Percentiles rank a stretch among this genome's conserved stretches.
phyloP scores from a whole-genome alignment of 2,329 filamentous ascomycete genomes.

The Sporothrix dimorphospora region DNA sequence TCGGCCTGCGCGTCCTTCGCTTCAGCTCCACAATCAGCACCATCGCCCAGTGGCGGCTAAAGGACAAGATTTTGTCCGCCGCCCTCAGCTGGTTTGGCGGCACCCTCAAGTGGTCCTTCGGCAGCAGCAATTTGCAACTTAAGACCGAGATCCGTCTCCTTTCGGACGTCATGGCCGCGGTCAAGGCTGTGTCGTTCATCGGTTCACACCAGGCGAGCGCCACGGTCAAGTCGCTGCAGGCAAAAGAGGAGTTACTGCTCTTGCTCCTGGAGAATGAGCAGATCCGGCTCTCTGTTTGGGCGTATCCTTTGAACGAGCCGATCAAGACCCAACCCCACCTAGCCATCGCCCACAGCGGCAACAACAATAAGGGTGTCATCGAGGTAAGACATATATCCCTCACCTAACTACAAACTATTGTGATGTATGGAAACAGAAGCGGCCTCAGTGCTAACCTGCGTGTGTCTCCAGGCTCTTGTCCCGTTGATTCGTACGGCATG shows the following conservation, averaged over 20 bases:
- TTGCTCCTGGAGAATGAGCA: slow-evolving; percentile 84
- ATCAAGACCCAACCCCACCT: slow-evolving; percentile 38
- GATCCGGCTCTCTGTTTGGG: slow-evolving; percentile 83
- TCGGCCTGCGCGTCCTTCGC: slow-evolving; percentile 77
- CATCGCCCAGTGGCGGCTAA: slow-evolving; percentile 75
- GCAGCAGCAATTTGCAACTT: slow-evolving; percentile 88
- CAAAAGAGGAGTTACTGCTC: slow-evolving; percentile 82
- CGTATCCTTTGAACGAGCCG: slow-evolving; percentile 74
- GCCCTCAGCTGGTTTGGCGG: slow-evolving; percentile 86
- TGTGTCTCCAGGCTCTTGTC: slow-evolving; percentile 53
- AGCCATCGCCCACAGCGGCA: slow-evolving; percentile 48
- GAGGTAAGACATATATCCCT: background rate
- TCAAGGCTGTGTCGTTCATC: slow-evolving; percentile 67
- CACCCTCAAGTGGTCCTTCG: slow-evolving; percentile 89
- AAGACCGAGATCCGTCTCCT: slow-evolving; percentile 89
- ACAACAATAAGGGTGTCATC: slow-evolving; percentile 43
- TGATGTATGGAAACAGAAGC: background rate
- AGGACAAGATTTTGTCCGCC: slow-evolving; percentile 85
- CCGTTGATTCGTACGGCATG: slow-evolving; percentile 80
- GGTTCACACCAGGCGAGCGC: slow-evolving; percentile 56
- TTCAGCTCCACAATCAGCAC: slow-evolving; percentile 68
- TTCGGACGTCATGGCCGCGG: slow-evolving; percentile 68
- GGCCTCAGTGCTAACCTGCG: slow-evolving; percentile 27
- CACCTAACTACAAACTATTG: background rate
- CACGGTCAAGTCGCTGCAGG: slow-evolving; percentile 66